Evolutionary conservation across 129 eudicot species (phyloP), one percentile per base, ranked within the genome.

Genomic region (Arctium lappa): DNA sequence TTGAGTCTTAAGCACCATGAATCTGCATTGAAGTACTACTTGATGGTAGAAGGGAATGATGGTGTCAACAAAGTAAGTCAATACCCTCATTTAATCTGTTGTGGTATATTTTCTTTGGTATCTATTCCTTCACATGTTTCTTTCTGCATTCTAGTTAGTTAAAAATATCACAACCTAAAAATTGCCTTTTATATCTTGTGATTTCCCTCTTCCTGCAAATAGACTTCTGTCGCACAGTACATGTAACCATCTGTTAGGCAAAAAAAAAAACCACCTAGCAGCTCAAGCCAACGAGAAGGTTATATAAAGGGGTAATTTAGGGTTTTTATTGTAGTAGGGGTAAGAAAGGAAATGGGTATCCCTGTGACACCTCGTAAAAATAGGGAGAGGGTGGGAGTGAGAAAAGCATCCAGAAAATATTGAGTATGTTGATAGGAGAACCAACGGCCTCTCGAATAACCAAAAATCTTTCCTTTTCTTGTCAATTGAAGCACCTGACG

Each of bases 21-120:
- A 87, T 82, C 91, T 76, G 99, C 94, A 27, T 86, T 95, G 87
- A 91, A 89, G 87, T 95, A 93, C 89, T 95, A 88, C 86, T 81
- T 74, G 86, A 87, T 92, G 92, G 71, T 93, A 68, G 91, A 91
- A 73, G 90, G 86, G 60, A 85, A 78, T 53, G 82, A 75, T 15
- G 78, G 74, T 40, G 84, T 81, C 79, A 82, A 86, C 78, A 89
- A 81, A 84, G 97, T 92, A 88, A 76, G 89, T 11, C 48, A 27
- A 5, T 36, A 66, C 12, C 5, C 71, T 29, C 27, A 42, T 63
- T 32, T 81, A 22, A 22, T 60, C 69, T 31, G 34, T 44, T 56
- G 18, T 34, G 76, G 27, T 33, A 72, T 75, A 44, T 66, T 73
- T 53, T 60, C 69, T 63, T 31, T n/a, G 22, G 27, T 56, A 56